phyloP scores from a whole-genome alignment of 2,329 filamentous ascomycete genomes.

The Pseudogymnoascus pannorum region DNA sequence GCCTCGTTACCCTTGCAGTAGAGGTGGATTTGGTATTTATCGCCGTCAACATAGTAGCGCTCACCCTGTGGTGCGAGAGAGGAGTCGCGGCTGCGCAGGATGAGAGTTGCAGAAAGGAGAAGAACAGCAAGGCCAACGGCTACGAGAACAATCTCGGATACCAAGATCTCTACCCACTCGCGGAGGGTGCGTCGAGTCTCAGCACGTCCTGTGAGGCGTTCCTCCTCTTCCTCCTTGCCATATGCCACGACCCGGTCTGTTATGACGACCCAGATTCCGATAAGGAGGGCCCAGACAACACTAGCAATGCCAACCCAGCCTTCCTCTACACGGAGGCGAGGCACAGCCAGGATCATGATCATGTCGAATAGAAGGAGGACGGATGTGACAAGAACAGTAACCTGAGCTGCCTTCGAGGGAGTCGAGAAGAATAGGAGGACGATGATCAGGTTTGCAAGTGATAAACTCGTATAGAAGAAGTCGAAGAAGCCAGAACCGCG shows the following conservation, averaged over 20 bases:
- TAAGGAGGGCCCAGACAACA: slow-evolving; percentile 73
- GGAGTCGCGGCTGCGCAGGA: slow-evolving; percentile 73
- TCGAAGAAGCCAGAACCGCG: slow-evolving; percentile 89
- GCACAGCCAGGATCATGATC: slow-evolving; percentile 71
- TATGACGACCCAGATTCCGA: slow-evolving; percentile 69
- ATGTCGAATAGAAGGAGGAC: slow-evolving; percentile 64
- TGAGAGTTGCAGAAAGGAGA: slow-evolving; percentile 71
- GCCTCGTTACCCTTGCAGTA: slow-evolving; percentile 72
- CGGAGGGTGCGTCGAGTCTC: slow-evolving; percentile 74
- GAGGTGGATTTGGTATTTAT: slow-evolving; percentile 81
- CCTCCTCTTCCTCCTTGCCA: slow-evolving; percentile 90
- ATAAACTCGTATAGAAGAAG: slow-evolving; percentile 74
- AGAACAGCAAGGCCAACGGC: slow-evolving; percentile 61
- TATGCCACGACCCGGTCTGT: slow-evolving; percentile 79
- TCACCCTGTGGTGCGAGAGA: slow-evolving; percentile 66
- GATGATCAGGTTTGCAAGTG: slow-evolving; percentile 67
- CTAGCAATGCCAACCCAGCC: slow-evolving; percentile 86
- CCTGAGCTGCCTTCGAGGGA: slow-evolving; percentile 70
- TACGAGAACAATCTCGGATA: slow-evolving; percentile 64
- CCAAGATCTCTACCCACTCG: slow-evolving; percentile 77
- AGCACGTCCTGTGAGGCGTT: slow-evolving; percentile 79
- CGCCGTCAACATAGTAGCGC: slow-evolving; percentile 70
- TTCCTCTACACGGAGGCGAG: slow-evolving; percentile 71
- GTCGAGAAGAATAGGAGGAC: slow-evolving; percentile 80
- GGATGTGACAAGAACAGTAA: slow-evolving; percentile 62